Evolutionary conservation across 805 yeast species (phyloP), one percentile per base, ranked within the genome.

Genomic region (Cyberlindnera maritima): DNA sequence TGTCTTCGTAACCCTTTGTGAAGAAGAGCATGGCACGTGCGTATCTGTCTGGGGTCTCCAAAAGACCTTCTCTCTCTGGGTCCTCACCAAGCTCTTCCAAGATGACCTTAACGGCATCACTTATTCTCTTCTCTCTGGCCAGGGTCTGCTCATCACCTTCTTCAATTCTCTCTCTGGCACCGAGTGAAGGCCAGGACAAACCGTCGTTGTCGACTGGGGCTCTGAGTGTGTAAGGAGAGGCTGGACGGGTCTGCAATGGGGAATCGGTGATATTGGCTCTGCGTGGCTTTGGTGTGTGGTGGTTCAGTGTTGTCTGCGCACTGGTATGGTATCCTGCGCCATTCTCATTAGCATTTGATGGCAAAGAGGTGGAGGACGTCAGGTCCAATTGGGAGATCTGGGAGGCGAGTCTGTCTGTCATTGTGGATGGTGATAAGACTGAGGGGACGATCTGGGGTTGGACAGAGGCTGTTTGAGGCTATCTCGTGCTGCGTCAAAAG

Each of bases 1-100:
- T 91, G 57, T 91, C 96, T 67, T 92, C 96, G 63, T 94, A 94
- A 19, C 99, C 99, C 64, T 89, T 88, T 18, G 99, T 94, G 74
- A 94, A 89, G 61, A 75, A 92, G 38, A 94, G 75, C 96, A 94
- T 88, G 5, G 99, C 99, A 50, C 95, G 76, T 0, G 99, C 99
- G 65, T 91, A 94, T 54, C 99, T 72, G 60, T 88, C 92, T 1
- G 99, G 99, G 1, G 99, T 94, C 61, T 90, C 96, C 58, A 86
- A 67, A 12, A 94, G 70, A 1, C 99, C 99, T 63, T 90, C 96
- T 55, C 99, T 76, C 18, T 74, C 73, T 1, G 83, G 81, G 60
- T 94, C 97, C 66, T 94, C 99, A 28, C 99, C 99, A 29, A 94
- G 69, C 63, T 94, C 97, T 4, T 76, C 67, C 53, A 94, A 69